phyloP scores from a whole-genome alignment of 164 flowering plant genomes.

The Kalanchoe fedtschenkoi region DNA sequence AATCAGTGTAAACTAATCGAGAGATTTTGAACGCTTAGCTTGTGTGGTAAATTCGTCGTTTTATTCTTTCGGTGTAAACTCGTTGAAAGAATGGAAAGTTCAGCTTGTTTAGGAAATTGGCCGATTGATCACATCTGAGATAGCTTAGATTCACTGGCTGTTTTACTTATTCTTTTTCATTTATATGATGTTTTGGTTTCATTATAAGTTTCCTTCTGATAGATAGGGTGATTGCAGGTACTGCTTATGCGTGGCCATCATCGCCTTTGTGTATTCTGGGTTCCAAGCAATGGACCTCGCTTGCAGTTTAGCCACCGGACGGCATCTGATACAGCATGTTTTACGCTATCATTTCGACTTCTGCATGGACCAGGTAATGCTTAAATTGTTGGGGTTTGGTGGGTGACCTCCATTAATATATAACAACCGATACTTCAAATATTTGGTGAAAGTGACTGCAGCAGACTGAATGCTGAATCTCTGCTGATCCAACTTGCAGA shows the following conservation, averaged over 20 bases:
- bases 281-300: constrained; percentile 65
- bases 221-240: constrained; percentile 58
- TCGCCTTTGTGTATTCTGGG: constrained; percentile 70
- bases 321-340: constrained; percentile 36
- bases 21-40: too few species aligned
- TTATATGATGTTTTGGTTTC: not conserved
- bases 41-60: too few species aligned
- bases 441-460: not conserved
- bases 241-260: constrained; percentile 52
- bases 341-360: constrained; percentile 52
- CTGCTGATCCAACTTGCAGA: constrained; percentile 24
- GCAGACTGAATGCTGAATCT: not conserved
- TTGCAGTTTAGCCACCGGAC: constrained; percentile 34
- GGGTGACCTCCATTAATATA: too few species aligned
- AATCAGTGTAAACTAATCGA: not conserved
- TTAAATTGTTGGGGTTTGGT: too few species aligned
- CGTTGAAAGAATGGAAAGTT: too few species aligned
- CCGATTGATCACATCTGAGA: not conserved
- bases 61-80: too few species aligned
- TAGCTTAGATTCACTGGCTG: not conserved
- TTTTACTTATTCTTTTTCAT: not conserved
- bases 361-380: constrained; percentile 87
- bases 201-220: not conserved
- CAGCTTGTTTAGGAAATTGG: too few species aligned
- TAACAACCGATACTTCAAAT: too few species aligned